phyloP scores from a whole-genome alignment of 306 rosid genomes.

The Prunus salicina region DNA sequence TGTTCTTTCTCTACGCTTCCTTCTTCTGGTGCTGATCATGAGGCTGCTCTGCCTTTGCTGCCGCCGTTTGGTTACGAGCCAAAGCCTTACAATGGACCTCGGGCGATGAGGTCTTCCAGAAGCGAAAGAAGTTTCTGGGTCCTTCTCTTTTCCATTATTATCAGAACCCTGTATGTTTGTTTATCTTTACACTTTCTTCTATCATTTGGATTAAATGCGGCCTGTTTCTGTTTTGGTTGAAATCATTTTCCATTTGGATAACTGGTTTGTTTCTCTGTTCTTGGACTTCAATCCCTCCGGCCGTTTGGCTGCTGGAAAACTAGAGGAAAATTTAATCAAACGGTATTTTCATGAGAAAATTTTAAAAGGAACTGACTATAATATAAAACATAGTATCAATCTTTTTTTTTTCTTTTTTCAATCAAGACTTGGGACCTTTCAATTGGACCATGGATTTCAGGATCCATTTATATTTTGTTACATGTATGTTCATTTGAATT shows the following conservation, averaged over 20 bases:
- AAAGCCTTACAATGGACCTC: slow-evolving; percentile 60
- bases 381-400: not conserved
- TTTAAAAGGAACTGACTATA: too few species aligned
- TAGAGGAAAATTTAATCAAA: not conserved
- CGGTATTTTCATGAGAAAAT: too few species aligned
- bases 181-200: not conserved
- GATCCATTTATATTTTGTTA: not conserved
- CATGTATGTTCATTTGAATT: not conserved
- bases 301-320: not conserved
- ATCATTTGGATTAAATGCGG: not conserved
- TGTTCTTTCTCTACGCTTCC: slow-evolving; percentile 18
- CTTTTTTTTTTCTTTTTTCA: not conserved
- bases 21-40: slow-evolving; percentile 19
- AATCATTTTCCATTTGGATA: not conserved
- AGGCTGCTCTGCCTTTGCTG: slow-evolving; percentile 30
- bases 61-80: slow-evolving; percentile 76
- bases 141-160: slow-evolving; percentile 83
- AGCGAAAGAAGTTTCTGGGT: slow-evolving; percentile 76
- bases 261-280: not conserved
- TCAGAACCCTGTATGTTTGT: slow-evolving; percentile 69
- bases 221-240: not conserved
- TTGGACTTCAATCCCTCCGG: not conserved
- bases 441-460: not conserved
- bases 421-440: not conserved
- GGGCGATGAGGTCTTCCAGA: slow-evolving; percentile 63